Evolutionary conservation across 441 rosid genomes (phyloP).

Genomic region (California macrophylla): DNA sequence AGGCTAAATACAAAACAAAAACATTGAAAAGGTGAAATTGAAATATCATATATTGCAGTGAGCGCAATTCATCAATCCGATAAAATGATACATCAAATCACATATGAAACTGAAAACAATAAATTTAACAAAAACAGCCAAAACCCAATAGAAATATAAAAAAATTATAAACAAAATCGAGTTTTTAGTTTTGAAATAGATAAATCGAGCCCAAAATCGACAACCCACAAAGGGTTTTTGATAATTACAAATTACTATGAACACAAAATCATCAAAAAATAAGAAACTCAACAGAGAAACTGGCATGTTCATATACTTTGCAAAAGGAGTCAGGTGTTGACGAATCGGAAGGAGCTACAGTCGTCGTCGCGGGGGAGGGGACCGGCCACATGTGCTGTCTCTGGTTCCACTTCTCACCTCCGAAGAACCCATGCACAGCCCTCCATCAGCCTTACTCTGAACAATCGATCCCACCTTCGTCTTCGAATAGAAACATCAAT

Average conservation of each 20-base stretch:
- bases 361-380: constrained; percentile 44
- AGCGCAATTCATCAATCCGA: too few species aligned
- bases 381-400: constrained; percentile 67
- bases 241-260: background rate
- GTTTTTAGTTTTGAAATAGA: background rate
- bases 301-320: background rate
- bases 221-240: background rate
- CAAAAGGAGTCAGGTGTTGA: background rate
- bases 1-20: too few species aligned
- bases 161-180: background rate
- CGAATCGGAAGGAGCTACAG: constrained; percentile 26
- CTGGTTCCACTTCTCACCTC: constrained; percentile 38
- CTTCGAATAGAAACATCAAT: background rate
- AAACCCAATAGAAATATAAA: background rate
- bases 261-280: background rate
- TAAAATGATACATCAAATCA: background rate
- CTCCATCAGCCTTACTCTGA: constrained; percentile 27
- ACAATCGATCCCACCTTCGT: background rate
- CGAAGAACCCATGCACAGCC: constrained; percentile 58
- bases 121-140: background rate
- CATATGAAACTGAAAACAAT: background rate
- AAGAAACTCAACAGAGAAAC: constrained; percentile 38
- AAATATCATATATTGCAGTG: too few species aligned
- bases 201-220: background rate
- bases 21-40: too few species aligned